Evolutionary conservation across 176 grass and related monocot species (phyloP).

Genomic region (Carex pumila): DNA sequence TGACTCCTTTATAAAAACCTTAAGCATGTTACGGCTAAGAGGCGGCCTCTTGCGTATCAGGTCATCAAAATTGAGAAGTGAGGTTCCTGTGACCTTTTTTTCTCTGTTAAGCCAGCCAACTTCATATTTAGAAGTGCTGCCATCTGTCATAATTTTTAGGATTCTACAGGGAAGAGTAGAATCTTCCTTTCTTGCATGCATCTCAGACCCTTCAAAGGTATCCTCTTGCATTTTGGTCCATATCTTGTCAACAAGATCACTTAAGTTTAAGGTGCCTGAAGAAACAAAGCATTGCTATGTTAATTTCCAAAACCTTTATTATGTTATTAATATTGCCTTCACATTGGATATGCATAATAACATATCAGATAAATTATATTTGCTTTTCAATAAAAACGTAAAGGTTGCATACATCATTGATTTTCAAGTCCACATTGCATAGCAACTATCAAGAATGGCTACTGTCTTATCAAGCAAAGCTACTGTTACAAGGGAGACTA

Average conservation of each 20-base stretch:
- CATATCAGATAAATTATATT: background rate
- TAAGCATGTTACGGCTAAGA: conserved; percentile 48
- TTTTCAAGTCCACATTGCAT: background rate
- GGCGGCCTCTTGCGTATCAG: conserved; percentile 53
- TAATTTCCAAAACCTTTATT: conserved; percentile 3
- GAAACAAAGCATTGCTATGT: background rate
- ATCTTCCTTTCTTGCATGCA: conserved; percentile 56
- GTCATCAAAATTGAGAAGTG: conserved; percentile 52
- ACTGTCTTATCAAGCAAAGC: conserved; percentile 3
- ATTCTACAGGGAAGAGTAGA: conserved; percentile 61
- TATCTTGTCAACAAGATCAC: conserved; percentile 57
- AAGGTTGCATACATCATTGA: background rate
- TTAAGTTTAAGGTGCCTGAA: conserved; percentile 70
- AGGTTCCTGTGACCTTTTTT: conserved; percentile 45
- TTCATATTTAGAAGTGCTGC: conserved; percentile 33
- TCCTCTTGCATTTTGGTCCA: conserved; percentile 41
- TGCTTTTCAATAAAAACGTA: background rate
- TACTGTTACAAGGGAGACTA: conserved; percentile 15
- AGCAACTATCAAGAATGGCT: conserved; percentile 2
- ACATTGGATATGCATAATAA: background rate
- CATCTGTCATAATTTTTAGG: conserved; percentile 48
- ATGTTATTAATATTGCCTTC: background rate
- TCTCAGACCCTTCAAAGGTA: conserved; percentile 72
- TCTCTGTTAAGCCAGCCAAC: conserved; percentile 72
- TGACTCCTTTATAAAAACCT: conserved; percentile 62